phyloP scores from a whole-genome alignment of 208 protist species.

The Trichomonas gallinae region DNA sequence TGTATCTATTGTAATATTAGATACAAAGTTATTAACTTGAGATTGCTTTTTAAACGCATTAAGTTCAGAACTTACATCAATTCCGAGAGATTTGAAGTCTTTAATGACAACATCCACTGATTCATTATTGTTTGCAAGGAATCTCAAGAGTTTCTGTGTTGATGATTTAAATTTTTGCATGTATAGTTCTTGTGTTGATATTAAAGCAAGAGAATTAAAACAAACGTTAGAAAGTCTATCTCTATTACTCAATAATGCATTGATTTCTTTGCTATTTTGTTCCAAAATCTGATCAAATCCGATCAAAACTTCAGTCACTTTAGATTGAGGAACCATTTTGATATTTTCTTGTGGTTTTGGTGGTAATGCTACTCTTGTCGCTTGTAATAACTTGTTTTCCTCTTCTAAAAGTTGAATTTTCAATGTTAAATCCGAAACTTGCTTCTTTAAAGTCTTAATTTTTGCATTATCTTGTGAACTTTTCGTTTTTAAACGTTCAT shows the following conservation, averaged over 20 bases:
- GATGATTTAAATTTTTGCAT: neutral
- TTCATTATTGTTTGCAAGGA: neutral
- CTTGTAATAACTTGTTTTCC: neutral
- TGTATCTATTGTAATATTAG: too few species aligned
- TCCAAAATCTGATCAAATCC: neutral
- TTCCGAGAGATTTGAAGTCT: neutral
- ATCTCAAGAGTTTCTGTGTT: neutral
- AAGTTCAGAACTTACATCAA: neutral
- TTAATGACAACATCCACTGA: neutral
- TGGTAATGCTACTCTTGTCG: neutral
- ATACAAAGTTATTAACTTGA: neutral
- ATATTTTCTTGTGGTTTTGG: neutral
- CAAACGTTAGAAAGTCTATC: neutral
- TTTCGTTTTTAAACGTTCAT: neutral
- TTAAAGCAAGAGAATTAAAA: neutral
- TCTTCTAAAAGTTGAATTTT: neutral
- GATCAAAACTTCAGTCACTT: neutral
- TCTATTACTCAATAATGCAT: neutral
- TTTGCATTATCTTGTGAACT: neutral
- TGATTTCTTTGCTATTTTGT: neutral
- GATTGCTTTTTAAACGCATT: neutral
- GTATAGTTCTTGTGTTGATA: neutral
- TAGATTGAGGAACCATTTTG: neutral
- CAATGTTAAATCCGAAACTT: neutral
- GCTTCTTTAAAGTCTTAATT: neutral